Conservation (phyloP, 345 rosid genomes). For the Eucalyptus caleyi region DNA sequence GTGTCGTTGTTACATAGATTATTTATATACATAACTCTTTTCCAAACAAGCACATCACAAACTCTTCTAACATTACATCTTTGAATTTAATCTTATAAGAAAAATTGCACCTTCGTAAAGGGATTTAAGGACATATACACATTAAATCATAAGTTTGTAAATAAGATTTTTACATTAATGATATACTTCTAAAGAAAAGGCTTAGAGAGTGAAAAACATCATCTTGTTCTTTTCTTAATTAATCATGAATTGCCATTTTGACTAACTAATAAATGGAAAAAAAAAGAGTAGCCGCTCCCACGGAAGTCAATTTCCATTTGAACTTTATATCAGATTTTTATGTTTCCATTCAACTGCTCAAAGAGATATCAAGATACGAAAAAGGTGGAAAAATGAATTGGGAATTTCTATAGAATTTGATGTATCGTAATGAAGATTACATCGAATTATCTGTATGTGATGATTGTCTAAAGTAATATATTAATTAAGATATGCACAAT, state of each 20-base stretch:
- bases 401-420: too few species aligned
- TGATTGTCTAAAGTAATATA: too few species aligned
- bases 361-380: not conserved
- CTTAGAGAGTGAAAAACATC: not conserved
- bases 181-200: not conserved
- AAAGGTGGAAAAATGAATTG: too few species aligned
- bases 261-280: not conserved
- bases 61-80: not conserved
- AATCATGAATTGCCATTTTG: not conserved
- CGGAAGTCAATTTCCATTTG: not conserved
- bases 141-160: not conserved
- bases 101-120: not conserved
- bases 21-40: not conserved
- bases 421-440: too few species aligned
- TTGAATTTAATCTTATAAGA: not conserved
- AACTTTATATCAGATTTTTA: not conserved
- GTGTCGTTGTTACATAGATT: rapidly evolving
- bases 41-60: not conserved
- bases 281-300: not conserved
- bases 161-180: not conserved
- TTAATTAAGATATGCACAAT: too few species aligned
- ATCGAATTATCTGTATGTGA: too few species aligned
- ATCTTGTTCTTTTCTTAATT: not conserved
- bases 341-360: not conserved
- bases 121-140: not conserved